These are phyloP conservation scores for Alloteropsis angusta DNA, from an alignment of 202 grass and related monocot genomes.

Conservation along the genomic window DNA sequence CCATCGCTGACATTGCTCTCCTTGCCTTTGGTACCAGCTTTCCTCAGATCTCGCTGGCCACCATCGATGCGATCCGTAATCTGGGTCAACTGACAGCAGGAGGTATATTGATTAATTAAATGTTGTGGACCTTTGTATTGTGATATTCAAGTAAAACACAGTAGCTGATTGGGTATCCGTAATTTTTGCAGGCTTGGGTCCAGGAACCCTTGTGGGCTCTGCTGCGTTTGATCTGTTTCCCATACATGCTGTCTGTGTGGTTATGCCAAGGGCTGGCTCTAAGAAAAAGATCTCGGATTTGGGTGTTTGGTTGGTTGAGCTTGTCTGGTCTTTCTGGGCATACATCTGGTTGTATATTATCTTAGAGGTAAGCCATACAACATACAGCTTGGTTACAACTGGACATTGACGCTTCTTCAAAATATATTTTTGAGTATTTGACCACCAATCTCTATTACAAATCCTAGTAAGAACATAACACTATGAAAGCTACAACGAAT, in stretches of 20 bases:
- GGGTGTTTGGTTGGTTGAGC: slow-evolving; percentile 84
- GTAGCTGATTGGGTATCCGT: neutral
- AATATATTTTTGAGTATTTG: neutral
- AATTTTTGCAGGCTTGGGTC: slow-evolving; percentile 63
- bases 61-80: slow-evolving; percentile 71
- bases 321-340: slow-evolving; percentile 91
- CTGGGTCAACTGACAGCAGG: slow-evolving; percentile 69
- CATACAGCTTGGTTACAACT: neutral
- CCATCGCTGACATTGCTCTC: slow-evolving; percentile 76
- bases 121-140: neutral
- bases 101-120: slow-evolving; percentile 32
- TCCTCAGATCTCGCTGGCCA: slow-evolving; percentile 83
- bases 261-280: slow-evolving; percentile 65
- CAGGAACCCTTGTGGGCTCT: slow-evolving; percentile 86
- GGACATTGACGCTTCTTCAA: neutral
- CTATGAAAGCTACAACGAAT: neutral
- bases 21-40: slow-evolving; percentile 95
- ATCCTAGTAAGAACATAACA: neutral
- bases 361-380: slow-evolving; percentile 45
- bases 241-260: slow-evolving; percentile 90
- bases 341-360: slow-evolving; percentile 93
- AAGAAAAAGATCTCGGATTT: slow-evolving; percentile 89
- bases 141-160: neutral
- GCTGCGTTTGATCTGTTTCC: slow-evolving; percentile 88
- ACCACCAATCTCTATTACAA: neutral